Percentiles rank a stretch among this genome's conserved stretches.
phyloP scores from a whole-genome alignment of 768 basidiomycete genomes.

The Tylopilus sp. region DNA sequence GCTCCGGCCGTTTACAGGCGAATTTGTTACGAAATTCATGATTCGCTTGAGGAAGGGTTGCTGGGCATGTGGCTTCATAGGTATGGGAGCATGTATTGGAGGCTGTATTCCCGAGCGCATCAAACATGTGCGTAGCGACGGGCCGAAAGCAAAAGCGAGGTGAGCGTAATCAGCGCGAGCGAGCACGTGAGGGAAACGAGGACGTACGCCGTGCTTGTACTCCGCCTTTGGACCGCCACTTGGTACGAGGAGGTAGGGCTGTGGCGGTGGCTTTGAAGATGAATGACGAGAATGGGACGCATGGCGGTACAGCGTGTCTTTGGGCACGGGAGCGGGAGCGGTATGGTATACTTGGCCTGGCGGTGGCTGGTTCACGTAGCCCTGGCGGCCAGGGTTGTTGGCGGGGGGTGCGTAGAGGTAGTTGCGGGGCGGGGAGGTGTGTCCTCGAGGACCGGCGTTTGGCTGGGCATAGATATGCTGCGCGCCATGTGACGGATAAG shows the following conservation, averaged over 20 bases:
- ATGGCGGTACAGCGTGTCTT: constrained; percentile 17
- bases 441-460: constrained; percentile 10
- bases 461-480: constrained; percentile 20
- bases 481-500: constrained; percentile 11
- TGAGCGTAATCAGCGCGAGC: constrained; percentile 12
- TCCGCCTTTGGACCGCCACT: constrained; percentile 30
- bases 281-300: constrained; percentile 22
- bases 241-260: constrained; percentile 25
- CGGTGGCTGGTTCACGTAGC: constrained; percentile 25
- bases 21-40: constrained; percentile 25
- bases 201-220: constrained; percentile 32
- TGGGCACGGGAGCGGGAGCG: constrained; percentile 11
- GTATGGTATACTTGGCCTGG: constrained; percentile 28
- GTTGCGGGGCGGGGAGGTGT: constrained; percentile 18
- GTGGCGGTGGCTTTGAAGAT: constrained; percentile 21
- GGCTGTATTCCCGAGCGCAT: constrained; percentile 11
- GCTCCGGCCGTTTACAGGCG: constrained; percentile 23
- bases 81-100: constrained; percentile 28
- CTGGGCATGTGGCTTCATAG: constrained; percentile 25
- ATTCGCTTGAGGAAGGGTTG: constrained; percentile 32
- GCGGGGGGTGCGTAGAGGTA: constrained; percentile 16
- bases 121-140: constrained; percentile 5
- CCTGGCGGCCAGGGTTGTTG: constrained; percentile 14
- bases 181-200: constrained; percentile 8
- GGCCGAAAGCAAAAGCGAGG: background rate